Evolutionary conservation across 306 rosid species (phyloP), one percentile per base, ranked within the genome.

Genomic region (Dalbergia cultrata): DNA sequence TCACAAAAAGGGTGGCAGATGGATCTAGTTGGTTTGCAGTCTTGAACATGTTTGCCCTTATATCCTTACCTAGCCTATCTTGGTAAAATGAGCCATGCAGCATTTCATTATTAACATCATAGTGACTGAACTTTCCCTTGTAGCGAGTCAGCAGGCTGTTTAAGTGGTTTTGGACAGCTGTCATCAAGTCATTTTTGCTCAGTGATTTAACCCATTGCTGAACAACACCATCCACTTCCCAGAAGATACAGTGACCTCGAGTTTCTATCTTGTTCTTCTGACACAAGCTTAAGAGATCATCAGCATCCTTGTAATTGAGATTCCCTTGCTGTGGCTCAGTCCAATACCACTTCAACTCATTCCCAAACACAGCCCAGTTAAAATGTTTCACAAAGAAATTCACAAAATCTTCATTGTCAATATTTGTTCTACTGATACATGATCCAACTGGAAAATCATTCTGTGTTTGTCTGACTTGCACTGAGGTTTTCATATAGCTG

Each of bases 91-190:
- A 92, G 67, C 97, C 98, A 18, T 92, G 97, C 73, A 93, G 80
- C 99, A 96, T 93, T 85, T 93, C 99, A 18, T 96, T 96, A 84
- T 96, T 96, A 54, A 93, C 98, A 86, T 96, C 97, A 54, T 90
- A 92, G 82, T 93, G 98, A 77, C 49, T 89, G 90, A 96, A 90
- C 85, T 89, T 90, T 41, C 97, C 97, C 81, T 88, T 90, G 90
- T 92, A 93, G 19, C 97, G 97, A 5, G 86, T 86, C 31, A 96
- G 82, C 39, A 93, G 97, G 56, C 90, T 64, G 4, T 78, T 88
- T 17, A 96, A 64, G 41, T 98, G 97, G 68, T 86, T 92, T 59
- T 93, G 95, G 39, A 96, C 94, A 1, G 98, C 99, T 1, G 86
- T 52, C 83, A 81, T 57, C 89, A 93, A 57, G 75, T 96, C 99